Conservation (phyloP, 805 yeast species). For the Lachancea lanzarotensis region DNA sequence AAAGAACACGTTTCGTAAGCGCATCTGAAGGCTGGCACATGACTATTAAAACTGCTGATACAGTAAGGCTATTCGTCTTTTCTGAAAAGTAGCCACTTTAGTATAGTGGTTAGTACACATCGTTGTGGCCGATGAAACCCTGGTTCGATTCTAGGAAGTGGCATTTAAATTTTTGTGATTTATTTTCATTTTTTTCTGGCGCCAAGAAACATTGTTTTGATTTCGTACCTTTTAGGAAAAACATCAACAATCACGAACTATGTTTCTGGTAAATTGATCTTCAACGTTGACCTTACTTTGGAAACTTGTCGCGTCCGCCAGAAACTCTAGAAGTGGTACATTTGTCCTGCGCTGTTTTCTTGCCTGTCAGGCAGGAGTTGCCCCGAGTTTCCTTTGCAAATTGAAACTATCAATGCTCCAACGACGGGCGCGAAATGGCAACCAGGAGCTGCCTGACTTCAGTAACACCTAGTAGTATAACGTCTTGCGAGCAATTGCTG, state of each 20-base stretch:
- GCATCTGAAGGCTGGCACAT: too few species aligned
- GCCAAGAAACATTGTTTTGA: neutral
- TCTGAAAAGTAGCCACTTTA: constrained; percentile 32
- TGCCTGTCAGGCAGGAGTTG: neutral
- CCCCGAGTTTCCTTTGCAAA: too few species aligned
- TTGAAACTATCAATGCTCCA: too few species aligned
- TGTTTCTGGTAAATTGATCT: neutral
- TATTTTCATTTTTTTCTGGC: too few species aligned
- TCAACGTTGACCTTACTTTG: neutral
- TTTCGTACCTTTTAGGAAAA: neutral
- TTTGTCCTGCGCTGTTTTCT: neutral
- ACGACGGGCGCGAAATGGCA: too few species aligned
- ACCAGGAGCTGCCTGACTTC: too few species aligned
- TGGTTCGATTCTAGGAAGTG: constrained; percentile 39
- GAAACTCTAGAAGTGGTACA: neutral
- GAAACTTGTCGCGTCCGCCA: neutral
- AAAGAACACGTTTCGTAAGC: too few species aligned
- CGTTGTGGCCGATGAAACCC: constrained; percentile 40
- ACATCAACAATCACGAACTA: constrained; percentile 1
- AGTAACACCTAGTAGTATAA: too few species aligned
- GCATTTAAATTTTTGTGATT: constrained; percentile 27
- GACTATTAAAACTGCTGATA: too few species aligned
- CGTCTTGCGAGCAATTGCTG: too few species aligned
- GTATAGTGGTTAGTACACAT: constrained; percentile 39
- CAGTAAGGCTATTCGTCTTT: too few species aligned